Base-by-base conservation (phyloP, 169 alveolate genomes). In the Toxoplasma gondii region DNA sequence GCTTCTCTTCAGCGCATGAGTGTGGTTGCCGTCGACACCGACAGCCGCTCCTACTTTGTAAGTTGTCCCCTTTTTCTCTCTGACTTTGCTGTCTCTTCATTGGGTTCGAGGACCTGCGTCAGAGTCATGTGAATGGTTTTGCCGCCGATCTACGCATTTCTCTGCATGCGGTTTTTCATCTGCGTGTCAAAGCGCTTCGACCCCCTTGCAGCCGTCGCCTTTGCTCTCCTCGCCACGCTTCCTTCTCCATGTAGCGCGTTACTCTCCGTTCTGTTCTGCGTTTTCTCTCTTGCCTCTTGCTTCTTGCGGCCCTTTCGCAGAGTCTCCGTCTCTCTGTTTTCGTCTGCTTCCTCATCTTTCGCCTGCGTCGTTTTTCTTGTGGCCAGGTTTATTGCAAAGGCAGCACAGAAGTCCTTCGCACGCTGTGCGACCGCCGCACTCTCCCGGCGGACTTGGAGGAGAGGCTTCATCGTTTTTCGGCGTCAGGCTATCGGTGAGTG, bases 1-100 rank as follows among this genome's bases (percentile, higher is more conserved):
- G 19, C 90, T 41, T 38, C 90, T 43, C 90, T 82, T 0, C 90
- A 82, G 64, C 53, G 90, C 34, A 82, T 82, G 90, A 82, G 90
- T 31, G 90, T 82, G 41, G 12, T 82, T 49, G 90, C 41, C 9
- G 54, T 7, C 4, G 90, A 82, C 67, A 16, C 29, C 38, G 64
- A 82, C 69, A 82, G 41, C n/a, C 41, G 90, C n/a, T 34, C 19
- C 4, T 82, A 29, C 64, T 38, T 43, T 82, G 90, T 82, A 43
- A 82, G 90, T 19, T 9, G 12, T 36, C 41, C 39, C 64, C 24
- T 9, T 82, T 17, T 1, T 7, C 44, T 74, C 44, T n/a, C 27
- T 19, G 9, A 17, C 84, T n/a, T 17, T n/a, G 17, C 43, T n/a
- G 24, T 7, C 43, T 12, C 49, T 9, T 74, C 44, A 16, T 7